A percentile compares a stretch with the other conserved stretches of the same genome.
phyloP scores from a whole-genome alignment of 1,284 basidiomycete genomes.

The Microbotryum silenes-acaulis region DNA sequence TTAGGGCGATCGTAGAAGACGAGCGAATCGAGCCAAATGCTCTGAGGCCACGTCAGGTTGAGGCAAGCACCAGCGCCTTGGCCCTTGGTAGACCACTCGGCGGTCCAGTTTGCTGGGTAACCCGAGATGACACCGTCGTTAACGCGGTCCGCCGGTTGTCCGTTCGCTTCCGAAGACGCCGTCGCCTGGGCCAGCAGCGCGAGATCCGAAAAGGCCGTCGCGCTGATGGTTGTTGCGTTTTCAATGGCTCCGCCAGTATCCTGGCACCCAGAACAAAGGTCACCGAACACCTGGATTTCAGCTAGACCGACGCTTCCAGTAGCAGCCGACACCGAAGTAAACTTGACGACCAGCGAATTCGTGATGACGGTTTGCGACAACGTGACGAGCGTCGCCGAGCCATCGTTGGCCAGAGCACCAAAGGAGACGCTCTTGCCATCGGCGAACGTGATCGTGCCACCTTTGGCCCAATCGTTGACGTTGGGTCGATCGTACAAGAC shows the following conservation, averaged over 20 bases:
- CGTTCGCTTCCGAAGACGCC: conserved; percentile 9
- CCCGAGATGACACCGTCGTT: conserved; percentile 9
- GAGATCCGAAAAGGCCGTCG: neutral
- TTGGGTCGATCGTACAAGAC: conserved; percentile 29
- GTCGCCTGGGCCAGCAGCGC: neutral
- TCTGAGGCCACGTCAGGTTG: conserved; percentile 16
- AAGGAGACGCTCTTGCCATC: conserved; percentile 19
- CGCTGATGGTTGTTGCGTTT: too few relatives aligned
- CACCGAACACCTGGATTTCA: conserved; percentile 28
- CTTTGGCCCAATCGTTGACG: conserved; percentile 16
- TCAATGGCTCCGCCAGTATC: conserved; percentile 2
- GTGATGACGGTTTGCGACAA: conserved; percentile 12
- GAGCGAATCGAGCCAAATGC: conserved; percentile 8
- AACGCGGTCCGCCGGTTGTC: conserved; percentile 15
- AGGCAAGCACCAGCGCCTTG: conserved; percentile 16
- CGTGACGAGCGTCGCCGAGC: conserved; percentile 21
- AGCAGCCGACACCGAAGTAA: conserved; percentile 17
- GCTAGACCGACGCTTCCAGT: conserved; percentile 26
- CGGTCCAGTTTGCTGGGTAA: conserved; percentile 4
- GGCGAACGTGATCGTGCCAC: conserved; percentile 12
- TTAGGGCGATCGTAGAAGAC: conserved; percentile 24
- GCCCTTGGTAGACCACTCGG: conserved; percentile 22
- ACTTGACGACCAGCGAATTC: conserved; percentile 15
- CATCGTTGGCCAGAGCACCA: conserved; percentile 29
- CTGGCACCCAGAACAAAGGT: neutral